These are phyloP conservation scores for Gentiana macrophylla DNA, from an alignment of 257 asterid species.

Conservation along the genomic window DNA sequence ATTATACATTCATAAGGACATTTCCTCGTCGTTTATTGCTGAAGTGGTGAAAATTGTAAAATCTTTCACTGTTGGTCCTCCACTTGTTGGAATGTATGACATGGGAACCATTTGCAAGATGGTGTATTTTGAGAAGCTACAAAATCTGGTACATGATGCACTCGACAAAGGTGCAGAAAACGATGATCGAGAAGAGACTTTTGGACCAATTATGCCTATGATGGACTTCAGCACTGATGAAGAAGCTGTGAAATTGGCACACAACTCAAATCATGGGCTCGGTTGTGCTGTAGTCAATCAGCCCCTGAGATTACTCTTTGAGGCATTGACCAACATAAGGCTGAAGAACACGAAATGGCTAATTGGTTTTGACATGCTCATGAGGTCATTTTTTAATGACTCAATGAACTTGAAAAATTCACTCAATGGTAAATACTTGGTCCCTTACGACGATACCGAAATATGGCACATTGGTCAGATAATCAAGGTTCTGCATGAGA, in stretches of 20 bases:
- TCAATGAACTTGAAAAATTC: too few relatives aligned
- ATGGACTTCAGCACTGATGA: constrained; percentile 87
- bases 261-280: constrained; percentile 89
- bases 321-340: too few relatives aligned
- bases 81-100: constrained; percentile 76
- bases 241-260: constrained; percentile 77
- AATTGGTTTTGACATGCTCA: too few relatives aligned
- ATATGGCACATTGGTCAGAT: too few relatives aligned
- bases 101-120: constrained; percentile 99
- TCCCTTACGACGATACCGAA: too few relatives aligned
- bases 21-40: constrained; percentile 70
- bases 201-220: constrained; percentile 95
- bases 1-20: constrained; percentile 82
- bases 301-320: too few relatives aligned
- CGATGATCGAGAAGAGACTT: constrained; percentile 88
- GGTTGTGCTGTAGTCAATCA: constrained; percentile 64
- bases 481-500: too few relatives aligned
- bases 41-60: constrained; percentile 85
- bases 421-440: too few relatives aligned
- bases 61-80: constrained; percentile 94
- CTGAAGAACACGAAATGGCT: too few relatives aligned
- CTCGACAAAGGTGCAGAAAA: constrained; percentile 89
- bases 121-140: constrained; percentile 97
- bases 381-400: too few relatives aligned
- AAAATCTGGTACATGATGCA: constrained; percentile 77